Evolutionary conservation across 2,329 filamentous ascomycete species (phyloP).

Genomic region (Iodosphaeria phyllophila): DNA sequence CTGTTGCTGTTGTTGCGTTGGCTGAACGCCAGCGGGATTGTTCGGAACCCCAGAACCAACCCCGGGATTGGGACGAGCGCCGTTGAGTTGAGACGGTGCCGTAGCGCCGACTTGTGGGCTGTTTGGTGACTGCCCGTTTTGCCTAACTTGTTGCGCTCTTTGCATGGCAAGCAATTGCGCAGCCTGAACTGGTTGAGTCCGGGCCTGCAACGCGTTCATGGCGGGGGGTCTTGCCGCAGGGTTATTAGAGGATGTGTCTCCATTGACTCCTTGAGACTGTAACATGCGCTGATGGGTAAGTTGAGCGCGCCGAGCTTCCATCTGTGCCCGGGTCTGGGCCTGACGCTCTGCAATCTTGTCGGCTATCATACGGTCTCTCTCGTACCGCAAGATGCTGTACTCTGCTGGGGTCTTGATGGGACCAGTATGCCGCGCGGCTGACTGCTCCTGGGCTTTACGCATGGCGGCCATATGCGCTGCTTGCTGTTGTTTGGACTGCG

Average conservation of each 20-base stretch:
- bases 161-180: too few relatives aligned
- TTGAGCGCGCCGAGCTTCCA: too few relatives aligned
- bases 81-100: too few relatives aligned
- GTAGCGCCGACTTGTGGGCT: conserved; percentile 15
- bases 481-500: conserved; percentile 75
- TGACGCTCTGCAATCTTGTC: conserved; percentile 43
- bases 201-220: conserved; percentile 21
- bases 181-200: conserved; percentile 23
- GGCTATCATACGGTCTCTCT: conserved; percentile 55
- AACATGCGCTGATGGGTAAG: too few relatives aligned
- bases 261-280: too few relatives aligned
- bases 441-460: conserved; percentile 58
- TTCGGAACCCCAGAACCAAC: too few relatives aligned
- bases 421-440: conserved; percentile 21
- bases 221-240: conserved; percentile 14
- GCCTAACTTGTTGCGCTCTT: conserved; percentile 18
- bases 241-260: too few relatives aligned
- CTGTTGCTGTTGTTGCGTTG: conserved; percentile 41
- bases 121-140: conserved; percentile 18
- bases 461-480: conserved; percentile 56
- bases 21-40: too few relatives aligned
- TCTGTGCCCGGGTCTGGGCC: too few relatives aligned
- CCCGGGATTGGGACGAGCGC: too few relatives aligned
- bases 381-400: conserved; percentile 76
- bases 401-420: conserved; percentile 66